Percentiles rank a stretch among this genome's conserved stretches.
Evolutionary conservation across 805 yeast species (phyloP).

Genomic region (Wickerhamiella allomyrinae): DNA sequence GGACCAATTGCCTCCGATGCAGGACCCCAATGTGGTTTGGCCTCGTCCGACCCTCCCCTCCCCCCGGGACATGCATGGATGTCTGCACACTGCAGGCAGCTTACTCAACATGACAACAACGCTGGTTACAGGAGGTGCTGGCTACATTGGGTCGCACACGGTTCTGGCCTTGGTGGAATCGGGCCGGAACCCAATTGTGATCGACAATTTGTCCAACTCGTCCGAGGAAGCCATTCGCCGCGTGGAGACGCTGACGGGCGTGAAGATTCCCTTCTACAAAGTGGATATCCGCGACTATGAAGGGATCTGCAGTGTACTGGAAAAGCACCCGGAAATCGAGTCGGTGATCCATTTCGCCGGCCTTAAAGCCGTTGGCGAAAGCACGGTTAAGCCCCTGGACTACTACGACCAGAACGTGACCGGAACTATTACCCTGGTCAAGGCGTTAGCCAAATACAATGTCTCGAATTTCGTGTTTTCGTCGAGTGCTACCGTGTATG

Average conservation of each 20-base stretch:
- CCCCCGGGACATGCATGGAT: too few species aligned
- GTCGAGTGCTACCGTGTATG: slow-evolving; percentile 73
- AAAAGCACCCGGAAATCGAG: slow-evolving; percentile 31
- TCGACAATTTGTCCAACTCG: slow-evolving; percentile 57
- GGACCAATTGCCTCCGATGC: too few species aligned
- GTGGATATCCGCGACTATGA: slow-evolving; percentile 44
- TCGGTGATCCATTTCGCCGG: slow-evolving; percentile 73
- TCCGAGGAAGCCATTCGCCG: slow-evolving; percentile 51
- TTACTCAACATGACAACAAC: slow-evolving; percentile 17
- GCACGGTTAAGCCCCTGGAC: slow-evolving; percentile 47
- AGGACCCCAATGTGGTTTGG: too few species aligned
- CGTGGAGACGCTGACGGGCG: slow-evolving; percentile 39
- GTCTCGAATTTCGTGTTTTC: slow-evolving; percentile 52
- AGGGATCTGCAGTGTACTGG: slow-evolving; percentile 35
- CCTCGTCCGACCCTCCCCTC: too few species aligned
- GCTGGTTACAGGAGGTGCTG: slow-evolving; percentile 76
- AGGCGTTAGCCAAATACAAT: slow-evolving; percentile 33
- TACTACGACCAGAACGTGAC: slow-evolving; percentile 56
- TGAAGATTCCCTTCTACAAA: slow-evolving; percentile 37
- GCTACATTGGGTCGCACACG: slow-evolving; percentile 76
- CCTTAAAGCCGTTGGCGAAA: slow-evolving; percentile 71
- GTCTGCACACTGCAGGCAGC: too few species aligned
- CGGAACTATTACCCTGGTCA: slow-evolving; percentile 48
- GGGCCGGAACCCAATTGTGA: slow-evolving; percentile 57
- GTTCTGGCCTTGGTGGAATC: slow-evolving; percentile 44